Evolutionary conservation across 345 rosid genomes (phyloP), one percentile per base, ranked within the genome.

Genomic region (Sonneratia alba): DNA sequence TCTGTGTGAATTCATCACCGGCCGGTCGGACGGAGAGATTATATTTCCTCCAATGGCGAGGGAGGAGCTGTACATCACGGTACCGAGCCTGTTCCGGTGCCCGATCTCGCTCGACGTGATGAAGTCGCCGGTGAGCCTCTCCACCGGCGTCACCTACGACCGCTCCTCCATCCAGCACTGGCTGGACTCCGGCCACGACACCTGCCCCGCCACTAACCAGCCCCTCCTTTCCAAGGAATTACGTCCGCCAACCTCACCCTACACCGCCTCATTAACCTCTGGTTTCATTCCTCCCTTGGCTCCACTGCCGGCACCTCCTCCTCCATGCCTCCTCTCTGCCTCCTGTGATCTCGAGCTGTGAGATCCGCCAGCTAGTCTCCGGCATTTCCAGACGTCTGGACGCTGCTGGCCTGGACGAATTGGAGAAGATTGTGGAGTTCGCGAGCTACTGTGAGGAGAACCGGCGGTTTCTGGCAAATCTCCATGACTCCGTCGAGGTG

Each of bases 81-180:
- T 86, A 24, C 89, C 89, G 56, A 79, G 75, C 67, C 65, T 82
- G 38, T 86, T 86, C 83, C 77, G 83, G 36, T 86, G 89, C 45
- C 89, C 89, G 59, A 83, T 86, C 34, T 81, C 88, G 0, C 76
- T 82, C 12, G 89, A 85, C 73, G 85, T 85, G 49, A 85, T 85
- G 88, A 81, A 81, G 71, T 85, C 88, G 14, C 88, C 88, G 3
- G 88, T 85, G 9, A 85, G 86, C 67, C 83, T 85, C 64, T 81
- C 77, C 82, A 85, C 88, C 40, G 88, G 88, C 24, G 86, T 85
- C 37, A 85, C 88, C n/a, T 85, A 85, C 74, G 88, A 85, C 73
- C 86, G 88, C 43, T 70, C 83, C 75, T 75, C 82, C 81, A 85
- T 85, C 72, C 82, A 85, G 67, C 79, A 74, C 53, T 85, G 88